Evolutionary conservation across 257 asterid genomes (phyloP).

Genomic region (Mentha longifolia): DNA sequence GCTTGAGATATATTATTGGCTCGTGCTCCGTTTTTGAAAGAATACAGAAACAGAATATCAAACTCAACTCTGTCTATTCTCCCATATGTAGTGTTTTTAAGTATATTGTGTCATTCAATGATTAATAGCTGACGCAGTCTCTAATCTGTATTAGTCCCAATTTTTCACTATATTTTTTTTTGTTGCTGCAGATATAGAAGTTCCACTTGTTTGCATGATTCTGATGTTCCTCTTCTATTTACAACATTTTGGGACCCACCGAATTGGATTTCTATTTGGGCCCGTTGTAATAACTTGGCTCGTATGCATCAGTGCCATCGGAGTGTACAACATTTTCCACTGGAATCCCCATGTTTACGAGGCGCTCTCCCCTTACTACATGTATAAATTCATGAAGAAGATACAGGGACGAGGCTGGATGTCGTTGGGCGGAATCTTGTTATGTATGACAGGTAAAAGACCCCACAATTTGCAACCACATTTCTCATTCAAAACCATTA

Average conservation of each 20-base stretch:
- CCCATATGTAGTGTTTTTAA: not conserved
- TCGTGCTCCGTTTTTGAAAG: not conserved
- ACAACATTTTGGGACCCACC: conserved; percentile 92
- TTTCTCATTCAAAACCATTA: not conserved
- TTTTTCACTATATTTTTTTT: too few species aligned
- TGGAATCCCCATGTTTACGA: conserved; percentile 89
- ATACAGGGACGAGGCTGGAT: conserved; percentile 86
- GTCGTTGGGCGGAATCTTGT: conserved; percentile 90
- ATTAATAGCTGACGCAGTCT: not conserved
- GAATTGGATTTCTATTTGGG: conserved; percentile 86
- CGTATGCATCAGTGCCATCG: conserved; percentile 87
- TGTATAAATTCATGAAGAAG: conserved; percentile 92
- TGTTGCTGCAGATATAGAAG: conserved; percentile 71
- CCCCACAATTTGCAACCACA: not conserved
- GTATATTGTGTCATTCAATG: not conserved
- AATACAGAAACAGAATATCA: not conserved
- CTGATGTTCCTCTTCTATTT: conserved; percentile 75
- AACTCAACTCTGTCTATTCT: not conserved
- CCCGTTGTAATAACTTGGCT: conserved; percentile 92
- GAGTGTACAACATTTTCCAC: conserved; percentile 76
- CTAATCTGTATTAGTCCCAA: not conserved
- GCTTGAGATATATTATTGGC: not conserved
- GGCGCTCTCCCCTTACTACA: conserved; percentile 94
- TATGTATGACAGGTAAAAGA: conserved; percentile 79
- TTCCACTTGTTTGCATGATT: conserved; percentile 81